Percentiles rank a stretch among this genome's conserved stretches.
Evolutionary conservation across 805 yeast genomes (phyloP).

Genomic region (Saccharomycopsis synnaedendra): DNA sequence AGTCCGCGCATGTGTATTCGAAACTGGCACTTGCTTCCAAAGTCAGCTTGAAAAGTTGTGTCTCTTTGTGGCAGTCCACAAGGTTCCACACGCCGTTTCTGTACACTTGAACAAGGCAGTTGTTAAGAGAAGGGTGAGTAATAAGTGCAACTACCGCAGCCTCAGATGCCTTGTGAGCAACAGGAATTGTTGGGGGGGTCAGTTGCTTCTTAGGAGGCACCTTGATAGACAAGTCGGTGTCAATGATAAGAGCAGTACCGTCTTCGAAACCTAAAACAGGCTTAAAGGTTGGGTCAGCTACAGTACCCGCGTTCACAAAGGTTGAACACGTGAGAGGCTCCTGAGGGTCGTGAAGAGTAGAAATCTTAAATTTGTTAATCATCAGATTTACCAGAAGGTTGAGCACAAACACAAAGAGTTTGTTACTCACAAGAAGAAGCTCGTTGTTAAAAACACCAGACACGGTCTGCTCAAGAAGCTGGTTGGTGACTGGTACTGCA

Average conservation of each 20-base stretch:
- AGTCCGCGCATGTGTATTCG: slow-evolving; percentile 15
- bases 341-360: not conserved
- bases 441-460: slow-evolving; percentile 10
- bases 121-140: slow-evolving; percentile 13
- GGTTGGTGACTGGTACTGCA: slow-evolving; percentile 3
- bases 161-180: slow-evolving; percentile 6
- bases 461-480: not conserved
- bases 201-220: not conserved
- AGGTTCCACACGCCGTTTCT: slow-evolving; percentile 14
- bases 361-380: slow-evolving; percentile 5
- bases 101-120: slow-evolving; percentile 16
- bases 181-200: not conserved
- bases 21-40: slow-evolving; percentile 14
- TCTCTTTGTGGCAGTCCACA: slow-evolving; percentile 10
- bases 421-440: slow-evolving; percentile 8
- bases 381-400: slow-evolving; percentile 9
- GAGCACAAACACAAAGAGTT: slow-evolving; percentile 7
- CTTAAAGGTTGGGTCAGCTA: slow-evolving; percentile 12
- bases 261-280: slow-evolving; percentile 15
- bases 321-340: not conserved
- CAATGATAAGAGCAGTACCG: slow-evolving; percentile 9
- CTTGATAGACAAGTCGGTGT: slow-evolving; percentile 9
- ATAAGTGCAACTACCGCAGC: slow-evolving; percentile 13
- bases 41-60: slow-evolving; percentile 5
- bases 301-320: slow-evolving; percentile 10